These are phyloP conservation scores for Hordeum pubiflorum DNA, from an alignment of 202 grass and related monocot species.

Conservation along the genomic window DNA sequence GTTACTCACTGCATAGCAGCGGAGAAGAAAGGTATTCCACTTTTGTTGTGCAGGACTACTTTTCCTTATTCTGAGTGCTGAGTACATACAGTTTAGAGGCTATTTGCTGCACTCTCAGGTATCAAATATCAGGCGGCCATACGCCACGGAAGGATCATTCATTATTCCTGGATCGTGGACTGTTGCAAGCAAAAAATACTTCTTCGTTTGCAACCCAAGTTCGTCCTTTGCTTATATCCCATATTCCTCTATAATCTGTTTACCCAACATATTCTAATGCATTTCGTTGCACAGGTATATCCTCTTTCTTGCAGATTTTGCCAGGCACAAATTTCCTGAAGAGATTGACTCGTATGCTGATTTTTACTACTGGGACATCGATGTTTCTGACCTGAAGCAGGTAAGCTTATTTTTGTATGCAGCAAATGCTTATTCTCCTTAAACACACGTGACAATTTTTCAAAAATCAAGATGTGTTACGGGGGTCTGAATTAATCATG, in stretches of 20 bases:
- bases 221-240: conserved; percentile 32
- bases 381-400: conserved; percentile 82
- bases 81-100: background rate
- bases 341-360: conserved; percentile 78
- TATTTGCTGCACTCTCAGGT: conserved; percentile 40
- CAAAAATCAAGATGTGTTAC: conserved; percentile 21
- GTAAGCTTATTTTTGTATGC: conserved; percentile 20
- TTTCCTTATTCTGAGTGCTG: conserved; percentile 23
- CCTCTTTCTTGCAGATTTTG: conserved; percentile 69
- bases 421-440: conserved; percentile 1
- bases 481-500: conserved; percentile 10
- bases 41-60: conserved; percentile 28
- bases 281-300: conserved; percentile 60
- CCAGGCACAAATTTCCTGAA: conserved; percentile 64
- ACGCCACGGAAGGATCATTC: conserved; percentile 74
- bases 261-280: conserved; percentile 23
- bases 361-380: conserved; percentile 81
- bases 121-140: conserved; percentile 84
- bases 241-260: conserved; percentile 22
- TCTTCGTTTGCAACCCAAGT: conserved; percentile 84
- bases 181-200: conserved; percentile 71
- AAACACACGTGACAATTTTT: background rate
- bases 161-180: conserved; percentile 89
- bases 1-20: conserved; percentile 78
- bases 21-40: conserved; percentile 70